Evolutionary conservation across 2,329 filamentous ascomycete genomes (phyloP).

Genomic region (Ceratocystis eucalypticola): DNA sequence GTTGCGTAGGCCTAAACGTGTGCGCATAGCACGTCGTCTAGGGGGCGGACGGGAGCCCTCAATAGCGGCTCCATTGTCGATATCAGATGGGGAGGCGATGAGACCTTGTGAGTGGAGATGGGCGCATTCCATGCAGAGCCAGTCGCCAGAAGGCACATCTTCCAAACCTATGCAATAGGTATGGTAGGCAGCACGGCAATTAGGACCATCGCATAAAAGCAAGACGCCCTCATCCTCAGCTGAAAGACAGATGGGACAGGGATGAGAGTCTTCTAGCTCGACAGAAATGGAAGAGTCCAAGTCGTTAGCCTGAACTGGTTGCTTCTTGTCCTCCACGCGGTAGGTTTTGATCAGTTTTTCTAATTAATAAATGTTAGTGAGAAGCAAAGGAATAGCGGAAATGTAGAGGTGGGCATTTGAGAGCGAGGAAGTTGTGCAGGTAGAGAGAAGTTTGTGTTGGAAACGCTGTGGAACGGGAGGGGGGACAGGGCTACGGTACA

Average conservation of each 20-base stretch:
- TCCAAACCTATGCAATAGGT: conserved; percentile 82
- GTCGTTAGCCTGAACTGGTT: conserved; percentile 28
- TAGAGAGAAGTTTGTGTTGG: background rate
- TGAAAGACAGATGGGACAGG: conserved; percentile 74
- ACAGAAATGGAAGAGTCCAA: conserved; percentile 70
- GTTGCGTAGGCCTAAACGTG: conserved; percentile 25
- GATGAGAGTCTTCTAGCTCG: conserved; percentile 54
- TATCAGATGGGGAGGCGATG: background rate
- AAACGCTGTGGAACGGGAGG: background rate
- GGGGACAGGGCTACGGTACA: too few species aligned
- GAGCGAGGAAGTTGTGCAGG: background rate
- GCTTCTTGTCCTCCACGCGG: conserved; percentile 66
- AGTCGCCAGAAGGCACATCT: conserved; percentile 59
- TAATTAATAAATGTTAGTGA: conserved; percentile 24
- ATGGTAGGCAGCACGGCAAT: conserved; percentile 76
- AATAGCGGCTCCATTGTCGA: background rate
- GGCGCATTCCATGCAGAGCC: conserved; percentile 82
- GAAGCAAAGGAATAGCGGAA: background rate
- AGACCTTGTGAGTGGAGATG: conserved; percentile 32
- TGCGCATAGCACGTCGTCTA: conserved; percentile 26
- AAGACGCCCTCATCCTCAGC: conserved; percentile 72
- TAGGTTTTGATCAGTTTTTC: conserved; percentile 45
- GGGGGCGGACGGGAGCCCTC: conserved; percentile 27
- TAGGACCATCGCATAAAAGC: conserved; percentile 64
- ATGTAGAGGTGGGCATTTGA: background rate